These are phyloP conservation scores for Sporothrix phasma DNA, from an alignment of 2,329 filamentous ascomycete genomes.

Conservation along the genomic window DNA sequence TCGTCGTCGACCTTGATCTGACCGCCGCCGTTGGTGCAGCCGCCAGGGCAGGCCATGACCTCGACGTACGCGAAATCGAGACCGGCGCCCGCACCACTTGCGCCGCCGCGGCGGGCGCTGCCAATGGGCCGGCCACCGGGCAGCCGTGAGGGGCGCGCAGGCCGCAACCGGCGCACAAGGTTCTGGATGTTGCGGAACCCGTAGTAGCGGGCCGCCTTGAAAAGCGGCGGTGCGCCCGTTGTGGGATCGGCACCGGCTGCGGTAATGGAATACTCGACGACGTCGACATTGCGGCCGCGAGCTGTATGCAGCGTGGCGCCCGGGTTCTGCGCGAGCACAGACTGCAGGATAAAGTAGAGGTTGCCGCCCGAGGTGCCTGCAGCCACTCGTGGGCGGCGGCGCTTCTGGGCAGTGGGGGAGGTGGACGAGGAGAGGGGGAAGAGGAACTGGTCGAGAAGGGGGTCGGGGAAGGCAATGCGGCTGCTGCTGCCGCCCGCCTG, in stretches of 20 bases:
- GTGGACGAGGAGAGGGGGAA: slow-evolving; percentile 40
- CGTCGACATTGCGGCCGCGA: slow-evolving; percentile 80
- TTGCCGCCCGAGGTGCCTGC: slow-evolving; percentile 84
- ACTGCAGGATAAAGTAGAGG: slow-evolving; percentile 71
- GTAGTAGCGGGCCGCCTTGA: slow-evolving; percentile 85
- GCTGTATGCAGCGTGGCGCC: slow-evolving; percentile 61
- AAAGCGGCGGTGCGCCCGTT: slow-evolving; percentile 39
- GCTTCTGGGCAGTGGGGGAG: slow-evolving; percentile 30
- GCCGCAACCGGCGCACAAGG: slow-evolving; percentile 83
- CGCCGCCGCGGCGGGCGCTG: slow-evolving; percentile 36
- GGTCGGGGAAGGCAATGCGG: slow-evolving; percentile 57
- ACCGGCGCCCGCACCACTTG: slow-evolving; percentile 33
- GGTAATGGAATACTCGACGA: slow-evolving; percentile 70
- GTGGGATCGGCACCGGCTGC: slow-evolving; percentile 35
- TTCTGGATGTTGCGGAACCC: slow-evolving; percentile 99
- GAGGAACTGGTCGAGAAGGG: slow-evolving; percentile 59
- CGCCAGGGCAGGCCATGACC: slow-evolving; percentile 98
- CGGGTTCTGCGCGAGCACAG: slow-evolving; percentile 59
- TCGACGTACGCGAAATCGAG: slow-evolving; percentile 86
- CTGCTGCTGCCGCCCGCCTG: slow-evolving; percentile 27
- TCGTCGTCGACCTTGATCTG: slow-evolving; percentile 88
- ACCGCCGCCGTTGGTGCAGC: slow-evolving; percentile 93
- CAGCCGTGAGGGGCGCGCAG: slow-evolving; percentile 65
- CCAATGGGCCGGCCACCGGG: slow-evolving; percentile 60
- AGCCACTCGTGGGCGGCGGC: slow-evolving; percentile 37